Percentiles rank a stretch among this genome's conserved stretches.
These are phyloP conservation scores for Pseudogymnoascus sp. DNA, from an alignment of 2,329 filamentous ascomycete species.

Conservation along the genomic window DNA sequence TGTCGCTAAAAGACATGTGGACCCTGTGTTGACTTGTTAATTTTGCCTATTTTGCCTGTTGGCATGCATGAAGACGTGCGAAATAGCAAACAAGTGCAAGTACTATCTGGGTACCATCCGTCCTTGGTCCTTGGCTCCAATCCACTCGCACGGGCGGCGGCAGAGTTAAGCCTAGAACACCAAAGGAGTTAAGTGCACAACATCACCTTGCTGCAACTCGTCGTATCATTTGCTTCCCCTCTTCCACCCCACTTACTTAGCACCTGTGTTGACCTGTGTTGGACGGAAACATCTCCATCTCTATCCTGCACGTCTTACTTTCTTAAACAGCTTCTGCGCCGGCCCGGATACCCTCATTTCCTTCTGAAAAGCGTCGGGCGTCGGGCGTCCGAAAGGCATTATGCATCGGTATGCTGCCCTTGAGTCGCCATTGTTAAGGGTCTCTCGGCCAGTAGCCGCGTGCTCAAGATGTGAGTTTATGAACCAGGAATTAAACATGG, in stretches of 20 bases:
- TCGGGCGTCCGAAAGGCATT: not conserved
- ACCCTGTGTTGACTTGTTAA: not conserved
- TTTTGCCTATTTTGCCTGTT: not conserved
- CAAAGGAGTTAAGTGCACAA: slow-evolving; percentile 3
- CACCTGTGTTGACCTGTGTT: not conserved
- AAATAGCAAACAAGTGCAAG: not conserved
- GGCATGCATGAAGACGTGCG: not conserved
- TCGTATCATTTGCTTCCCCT: slow-evolving; percentile 7
- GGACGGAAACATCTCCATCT: slow-evolving; percentile 5
- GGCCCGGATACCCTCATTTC: slow-evolving; percentile 4
- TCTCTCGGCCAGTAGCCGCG: slow-evolving; percentile 72
- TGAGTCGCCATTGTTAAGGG: slow-evolving; percentile 54
- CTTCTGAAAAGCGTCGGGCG: not conserved
- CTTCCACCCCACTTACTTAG: slow-evolving; percentile 3
- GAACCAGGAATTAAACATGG: not conserved
- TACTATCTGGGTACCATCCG: slow-evolving; percentile 1
- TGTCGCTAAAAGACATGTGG: not conserved
- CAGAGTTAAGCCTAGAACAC: slow-evolving; percentile 7
- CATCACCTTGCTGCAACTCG: slow-evolving; percentile 7
- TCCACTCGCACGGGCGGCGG: slow-evolving; percentile 3
- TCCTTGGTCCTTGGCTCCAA: slow-evolving; percentile 6
- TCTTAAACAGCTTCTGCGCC: slow-evolving; percentile 4
- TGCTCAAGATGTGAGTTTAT: slow-evolving; percentile 61
- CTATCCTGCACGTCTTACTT: slow-evolving; percentile 8
- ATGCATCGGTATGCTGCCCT: slow-evolving; percentile 14